A percentile compares a stretch with the other conserved stretches of the same genome.
These are phyloP conservation scores for Schizothecium vesticola DNA, from an alignment of 495 filamentous ascomycete genomes.

Conservation along the genomic window DNA sequence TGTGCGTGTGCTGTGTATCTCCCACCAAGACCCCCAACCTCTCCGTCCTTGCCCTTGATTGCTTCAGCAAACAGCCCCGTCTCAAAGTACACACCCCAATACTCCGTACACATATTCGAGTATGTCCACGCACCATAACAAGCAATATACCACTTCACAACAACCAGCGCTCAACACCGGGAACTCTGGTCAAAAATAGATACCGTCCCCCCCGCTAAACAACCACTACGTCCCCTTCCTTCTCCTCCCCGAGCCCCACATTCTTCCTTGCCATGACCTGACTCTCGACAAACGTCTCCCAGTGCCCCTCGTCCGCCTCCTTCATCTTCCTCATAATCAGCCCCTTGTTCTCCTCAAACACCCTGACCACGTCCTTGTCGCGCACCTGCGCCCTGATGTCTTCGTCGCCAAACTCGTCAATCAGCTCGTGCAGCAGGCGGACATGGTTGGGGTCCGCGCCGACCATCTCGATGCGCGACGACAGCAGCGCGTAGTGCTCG, in stretches of 20 bases:
- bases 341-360: slow-evolving; percentile 53
- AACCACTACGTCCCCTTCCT: not conserved
- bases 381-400: slow-evolving; percentile 52
- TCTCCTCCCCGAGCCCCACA: slow-evolving; percentile 15
- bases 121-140: not conserved
- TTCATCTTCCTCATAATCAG: slow-evolving; percentile 47
- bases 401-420: slow-evolving; percentile 61
- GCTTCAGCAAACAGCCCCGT: not conserved
- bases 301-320: slow-evolving; percentile 54
- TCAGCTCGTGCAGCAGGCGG: slow-evolving; percentile 50
- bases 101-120: not conserved
- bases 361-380: slow-evolving; percentile 50
- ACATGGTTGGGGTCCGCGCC: slow-evolving; percentile 53
- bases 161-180: no score
- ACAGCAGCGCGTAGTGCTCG: slow-evolving; percentile 42
- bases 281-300: slow-evolving; percentile 59
- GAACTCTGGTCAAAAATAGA: not conserved
- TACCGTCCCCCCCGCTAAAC: not conserved
- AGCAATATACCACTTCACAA: not conserved
- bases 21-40: not conserved
- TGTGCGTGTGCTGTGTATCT: not conserved
- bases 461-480: slow-evolving; percentile 38
- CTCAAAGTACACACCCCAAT: not conserved
- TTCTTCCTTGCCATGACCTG: slow-evolving; percentile 64
- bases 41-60: not conserved